Base-by-base conservation (phyloP, 148 eudicot species). In the Chenopodium quinoa region DNA sequence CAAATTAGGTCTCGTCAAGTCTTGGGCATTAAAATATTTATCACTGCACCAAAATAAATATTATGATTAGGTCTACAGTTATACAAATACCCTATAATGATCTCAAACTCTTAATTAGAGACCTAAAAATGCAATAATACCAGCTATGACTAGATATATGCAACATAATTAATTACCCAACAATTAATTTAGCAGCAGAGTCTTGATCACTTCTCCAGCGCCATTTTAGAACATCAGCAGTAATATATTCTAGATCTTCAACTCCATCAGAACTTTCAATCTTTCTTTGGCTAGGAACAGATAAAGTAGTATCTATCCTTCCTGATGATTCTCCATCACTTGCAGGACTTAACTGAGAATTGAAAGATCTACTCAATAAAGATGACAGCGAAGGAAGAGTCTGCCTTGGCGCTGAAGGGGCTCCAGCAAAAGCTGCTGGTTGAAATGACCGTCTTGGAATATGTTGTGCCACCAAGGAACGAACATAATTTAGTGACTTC, bases 381-480 rank as follows among this genome's bases (percentile, higher is more conserved):
- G 95, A 96, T 81, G 99, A 96, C 83, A 96, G 77, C 22, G 98
- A 84, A 27, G 99, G 99, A 89, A 96, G 98, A 86, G 91, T 79
- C 84, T 95, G 97, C 84, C 93, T 93, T 80, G 97, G 89, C 27
- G 91, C 88, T 76, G 97, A 69, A 79, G 90, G 87, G 31, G 89
- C 97, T 84, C 95, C 99, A 84, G 97, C 88, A 85, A 96, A 93
- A 58, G 91, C 94, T 73, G 98, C 95, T 73, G 99, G 91, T 83
- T 96, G 98, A 76, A 93, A 91, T 56, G 95, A 92, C 77, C 92
- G 90, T 77, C 82, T 93, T 78, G 99, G 99, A 70, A 94, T 85
- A 87, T 92, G 88, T 85, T 91, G 98, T 62, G 91, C 92, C 81
- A 96, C 97, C 82, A 96, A 85, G 81, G 99, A 96, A 80, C 98